Evolutionary conservation across 2,329 filamentous ascomycete species (phyloP), one percentile per base, ranked within the genome.

Genomic region (Canariomyces notabilis): DNA sequence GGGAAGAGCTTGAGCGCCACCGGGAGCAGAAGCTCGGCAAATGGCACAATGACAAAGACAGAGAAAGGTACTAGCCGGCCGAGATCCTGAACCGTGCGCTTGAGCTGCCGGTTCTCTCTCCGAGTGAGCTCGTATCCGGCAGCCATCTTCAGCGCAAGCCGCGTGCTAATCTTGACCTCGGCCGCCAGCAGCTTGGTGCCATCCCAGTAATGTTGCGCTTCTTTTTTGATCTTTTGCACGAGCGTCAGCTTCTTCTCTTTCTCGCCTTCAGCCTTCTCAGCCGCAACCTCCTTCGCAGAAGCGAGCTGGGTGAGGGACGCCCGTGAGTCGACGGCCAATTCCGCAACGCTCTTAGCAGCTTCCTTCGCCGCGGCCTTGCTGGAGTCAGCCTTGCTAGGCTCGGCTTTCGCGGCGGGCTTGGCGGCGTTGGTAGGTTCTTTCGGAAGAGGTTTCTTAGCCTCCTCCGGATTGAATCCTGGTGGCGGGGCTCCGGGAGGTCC

Each of bases 91-190:
- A 96, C 89, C 9, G 93, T 98, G 61, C 93, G 81, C 72, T 87
- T 83, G 46, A 98, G 75, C 77, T 97, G 93, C 62, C 90, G 81
- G 70, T 93, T 82, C 72, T 98, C 93, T 71, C 93, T 82, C 54
- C 93, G 83, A 49, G 87, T 96, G 54, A 98, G 80, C 68, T 98
- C 93, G 70, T 98, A 98, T 6, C 93, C 93, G 49, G 88, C 90
- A 12, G 90, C 89, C 93, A 98, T 98, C 74, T 96, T 97, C 66
- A 96, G 68, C 5, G 90, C 93, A 56, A 98, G 72, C 53, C 85
- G 85, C 51, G 86, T 88, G 66, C 91, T 97, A 65, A 98, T 98
- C 68, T 75, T 88, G 63, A 97, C 83, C 70, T 98, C 93, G 2
- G 89, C 87, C 18, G 85, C 90, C 57, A 98, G 74, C 60, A 98